Evolutionary conservation across 1,284 basidiomycete species (phyloP), one percentile per base, ranked within the genome.

Genomic region (Fistulinella cinereoalba): DNA sequence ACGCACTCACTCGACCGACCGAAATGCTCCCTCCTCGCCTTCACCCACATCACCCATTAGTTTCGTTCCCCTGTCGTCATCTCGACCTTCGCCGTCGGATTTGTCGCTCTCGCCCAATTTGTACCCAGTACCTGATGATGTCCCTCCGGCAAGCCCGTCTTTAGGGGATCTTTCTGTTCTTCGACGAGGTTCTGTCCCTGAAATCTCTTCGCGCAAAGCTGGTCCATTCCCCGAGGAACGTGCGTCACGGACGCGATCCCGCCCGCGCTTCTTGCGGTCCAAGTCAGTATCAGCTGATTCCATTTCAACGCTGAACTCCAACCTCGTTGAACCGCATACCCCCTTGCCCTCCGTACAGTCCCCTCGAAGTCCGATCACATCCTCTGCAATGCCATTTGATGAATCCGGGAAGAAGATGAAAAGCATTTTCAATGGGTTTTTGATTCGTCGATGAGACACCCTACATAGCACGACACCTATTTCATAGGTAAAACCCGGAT

Each of bases 281-380:
- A 67, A 68, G 44, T 63, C 61, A n/a, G 50, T 68, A 44, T 63
- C 61, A 10, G 41, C 62, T 2, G 61, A 63, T 32, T 67, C 65
- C 13, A 39, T 67, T 10, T 62, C 61, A 21, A 58, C 58, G 2
- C 44, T 64, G 12, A 40, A 43, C 37, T 43, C 49, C 12, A 42
- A 37, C 34, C 24, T 62, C 37, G 23, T 36, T 13, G 58, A 55
- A 34, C 24, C 39, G 31, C 41, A 51, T 43, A 36, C 32, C 28
- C 31, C 43, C 21, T 44, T 49, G 16, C 40, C 41, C 37, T 40
- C 50, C 15, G 40, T 29, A 18, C 51, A 46, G 12, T 39, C 29
- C 4, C 36, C 24, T 37, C 34, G 24, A 25, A 41, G 44, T 41
- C 28, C 37, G 12, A 49, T 56, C n/a, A 19, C 27, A 39, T 42